Base-by-base conservation (phyloP, 1,284 basidiomycete genomes). In the Cutaneotrichosporon arboriforme region DNA sequence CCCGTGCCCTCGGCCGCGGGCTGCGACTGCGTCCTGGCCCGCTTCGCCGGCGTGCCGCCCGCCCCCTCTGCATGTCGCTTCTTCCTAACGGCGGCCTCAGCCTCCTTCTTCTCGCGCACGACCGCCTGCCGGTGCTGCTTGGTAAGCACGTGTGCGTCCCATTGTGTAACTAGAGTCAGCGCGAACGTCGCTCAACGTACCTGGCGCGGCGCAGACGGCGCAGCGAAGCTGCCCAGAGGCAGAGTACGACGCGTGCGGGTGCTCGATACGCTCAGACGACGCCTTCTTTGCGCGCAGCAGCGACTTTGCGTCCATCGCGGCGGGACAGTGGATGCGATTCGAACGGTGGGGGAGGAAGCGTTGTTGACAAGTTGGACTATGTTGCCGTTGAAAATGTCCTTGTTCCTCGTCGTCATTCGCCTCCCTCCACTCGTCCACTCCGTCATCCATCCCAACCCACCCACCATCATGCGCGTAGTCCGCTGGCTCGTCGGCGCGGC, bases 261-360 rank as follows among this genome's bases (percentile, higher is more conserved):
- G 71, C 23, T 68, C 63, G 36, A 72, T 66, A 36, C 57, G 54
- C n/a, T 68, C 64, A 31, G n/a, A 31, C 26, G 26, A 10, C 31
- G 73, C 73, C 60, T 75, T 76, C 50, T 74, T 68, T 31, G 74
- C 75, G 44, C 75, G 58, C 13, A 76, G 60, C 8, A 76, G 66
- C 15, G 74, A 69, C 58, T 65, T 62, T 1, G 74, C 75, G 67
- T 76, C 75, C 22, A 37, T 45, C 26, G 26, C 26, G 26, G 5
- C 7, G 26, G 26, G 26, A 7, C 26, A 17, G 46, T 26, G 20
- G 36, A 13, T 15, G 37, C 20, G 37, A 20, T 33, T 35, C 10
- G 17, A 31, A 13, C 39, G 10, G 44, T 31, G 13, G 18, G 20
- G n/a, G 41, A 31, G 40, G 31, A 31, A 31, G 26, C 5, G 26